A percentile compares a stretch with the other conserved stretches of the same genome.
These are phyloP conservation scores for Termitomyces sp. DNA, from an alignment of 768 basidiomycete species.

Conservation along the genomic window DNA sequence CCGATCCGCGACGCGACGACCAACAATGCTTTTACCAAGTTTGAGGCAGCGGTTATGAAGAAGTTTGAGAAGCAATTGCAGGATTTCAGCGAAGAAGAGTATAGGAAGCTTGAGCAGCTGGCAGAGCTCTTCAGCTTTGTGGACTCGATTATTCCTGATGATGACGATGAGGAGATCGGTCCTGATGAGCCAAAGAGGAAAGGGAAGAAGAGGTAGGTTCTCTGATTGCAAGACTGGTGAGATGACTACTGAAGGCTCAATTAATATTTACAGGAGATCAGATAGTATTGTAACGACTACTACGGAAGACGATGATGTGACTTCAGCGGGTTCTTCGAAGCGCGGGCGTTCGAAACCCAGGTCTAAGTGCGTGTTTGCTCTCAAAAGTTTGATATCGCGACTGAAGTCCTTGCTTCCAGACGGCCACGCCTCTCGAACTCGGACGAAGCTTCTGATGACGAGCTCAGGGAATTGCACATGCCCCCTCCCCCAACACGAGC, in stretches of 20 bases:
- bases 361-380: constrained; percentile 30
- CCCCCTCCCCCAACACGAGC: constrained; percentile 37
- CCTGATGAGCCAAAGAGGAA: constrained; percentile 32
- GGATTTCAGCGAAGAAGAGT: constrained; percentile 68
- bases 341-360: constrained; percentile 28
- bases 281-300: constrained; percentile 47
- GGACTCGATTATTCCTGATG: constrained; percentile 65
- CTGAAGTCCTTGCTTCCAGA: constrained; percentile 24
- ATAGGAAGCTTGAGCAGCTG: constrained; percentile 56
- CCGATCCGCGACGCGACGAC: constrained; percentile 49
- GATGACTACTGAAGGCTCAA: neutral
- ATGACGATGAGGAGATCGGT: constrained; percentile 50
- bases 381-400: neutral
- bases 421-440: constrained; percentile 51
- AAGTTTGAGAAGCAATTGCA: constrained; percentile 68
- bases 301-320: constrained; percentile 29
- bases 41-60: constrained; percentile 62
- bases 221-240: neutral
- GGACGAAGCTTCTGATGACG: constrained; percentile 40
- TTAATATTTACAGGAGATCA: constrained; percentile 51
- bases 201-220: constrained; percentile 43
- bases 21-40: constrained; percentile 67
- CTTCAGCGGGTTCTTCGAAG: constrained; percentile 27
- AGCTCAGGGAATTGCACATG: constrained; percentile 23
- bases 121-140: constrained; percentile 64